Percentiles rank a stretch among this genome's conserved stretches.
Conservation (phyloP, 1,139 yeast species). For the Kodamaea anthophila region DNA sequence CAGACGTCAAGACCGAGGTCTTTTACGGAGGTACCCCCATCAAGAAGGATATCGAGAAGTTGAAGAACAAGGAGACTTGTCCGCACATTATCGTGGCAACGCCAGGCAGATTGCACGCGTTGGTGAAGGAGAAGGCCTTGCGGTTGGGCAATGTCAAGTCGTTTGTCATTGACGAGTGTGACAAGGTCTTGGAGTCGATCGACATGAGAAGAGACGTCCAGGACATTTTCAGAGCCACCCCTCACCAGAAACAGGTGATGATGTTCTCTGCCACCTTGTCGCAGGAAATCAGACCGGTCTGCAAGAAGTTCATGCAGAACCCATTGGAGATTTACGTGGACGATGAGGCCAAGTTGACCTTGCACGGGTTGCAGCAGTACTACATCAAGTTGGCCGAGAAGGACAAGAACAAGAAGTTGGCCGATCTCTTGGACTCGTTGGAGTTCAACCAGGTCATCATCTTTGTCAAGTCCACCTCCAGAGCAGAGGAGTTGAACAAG, state of each 20-base stretch:
- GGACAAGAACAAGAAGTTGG: slow-evolving; percentile 90
- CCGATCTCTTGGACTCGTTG: slow-evolving; percentile 86
- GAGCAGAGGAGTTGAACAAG: slow-evolving; percentile 90
- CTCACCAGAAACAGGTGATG: slow-evolving; percentile 98
- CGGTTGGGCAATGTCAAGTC: slow-evolving; percentile 88
- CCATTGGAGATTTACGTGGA: slow-evolving; percentile 97
- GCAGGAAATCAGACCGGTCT: slow-evolving; percentile 91
- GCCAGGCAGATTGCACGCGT: slow-evolving; percentile 95
- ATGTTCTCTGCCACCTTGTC: slow-evolving; percentile 97
- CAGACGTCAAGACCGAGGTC: slow-evolving; percentile 94
- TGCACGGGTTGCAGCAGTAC: slow-evolving; percentile 97
- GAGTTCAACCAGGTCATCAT: slow-evolving; percentile 98
- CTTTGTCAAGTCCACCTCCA: slow-evolving; percentile 85
- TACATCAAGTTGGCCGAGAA: slow-evolving; percentile 83
- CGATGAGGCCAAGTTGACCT: slow-evolving; percentile 94
- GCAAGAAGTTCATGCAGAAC: slow-evolving; percentile 97
- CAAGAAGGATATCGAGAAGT: slow-evolving; percentile 76
- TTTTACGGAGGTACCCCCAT: slow-evolving; percentile 96
- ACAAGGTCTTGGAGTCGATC: slow-evolving; percentile 85
- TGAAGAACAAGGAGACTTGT: slow-evolving; percentile 88
- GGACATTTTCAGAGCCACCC: slow-evolving; percentile 95
- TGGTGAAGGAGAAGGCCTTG: slow-evolving; percentile 84
- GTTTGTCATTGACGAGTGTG: slow-evolving; percentile 97
- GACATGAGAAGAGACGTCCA: slow-evolving; percentile 99
- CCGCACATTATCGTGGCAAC: slow-evolving; percentile 98